Evolutionary conservation across 768 basidiomycete genomes (phyloP).

Genomic region (Tephrocybe sp.): DNA sequence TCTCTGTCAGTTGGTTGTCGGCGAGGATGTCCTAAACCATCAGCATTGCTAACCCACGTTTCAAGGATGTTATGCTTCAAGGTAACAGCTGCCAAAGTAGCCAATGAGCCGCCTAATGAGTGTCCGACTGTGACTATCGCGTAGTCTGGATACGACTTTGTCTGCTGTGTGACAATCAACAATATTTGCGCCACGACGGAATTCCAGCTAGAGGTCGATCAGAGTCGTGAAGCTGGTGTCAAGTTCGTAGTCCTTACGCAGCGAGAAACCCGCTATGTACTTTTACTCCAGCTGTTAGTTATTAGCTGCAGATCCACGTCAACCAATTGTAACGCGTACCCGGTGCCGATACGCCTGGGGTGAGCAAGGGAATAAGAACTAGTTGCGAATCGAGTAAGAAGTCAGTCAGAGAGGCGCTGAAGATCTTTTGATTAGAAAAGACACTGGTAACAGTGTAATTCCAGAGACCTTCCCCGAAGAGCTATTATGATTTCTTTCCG

Average conservation of each 20-base stretch:
- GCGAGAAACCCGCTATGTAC: slow-evolving; percentile 54
- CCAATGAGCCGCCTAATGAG: slow-evolving; percentile 54
- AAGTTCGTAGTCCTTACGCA: slow-evolving; percentile 31
- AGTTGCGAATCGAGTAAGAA: slow-evolving; percentile 42
- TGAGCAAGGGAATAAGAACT: slow-evolving; percentile 40
- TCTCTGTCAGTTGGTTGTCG: slow-evolving; percentile 20
- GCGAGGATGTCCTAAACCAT: neutral
- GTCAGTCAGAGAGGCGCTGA: slow-evolving; percentile 42
- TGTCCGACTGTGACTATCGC: slow-evolving; percentile 50
- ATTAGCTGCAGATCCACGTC: neutral
- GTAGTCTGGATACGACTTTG: slow-evolving; percentile 34
- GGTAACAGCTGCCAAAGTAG: slow-evolving; percentile 46
- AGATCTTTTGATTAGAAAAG: neutral
- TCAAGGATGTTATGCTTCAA: slow-evolving; percentile 42
- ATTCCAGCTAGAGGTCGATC: slow-evolving; percentile 44
- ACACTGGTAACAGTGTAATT: neutral
- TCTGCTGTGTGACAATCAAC: slow-evolving; percentile 33
- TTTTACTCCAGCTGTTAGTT: slow-evolving; percentile 32
- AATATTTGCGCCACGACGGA: slow-evolving; percentile 42
- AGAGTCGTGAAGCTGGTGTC: neutral
- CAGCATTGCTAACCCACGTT: slow-evolving; percentile 21
- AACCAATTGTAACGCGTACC: slow-evolving; percentile 23
- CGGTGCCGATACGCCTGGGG: slow-evolving; percentile 43
- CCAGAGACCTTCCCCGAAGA: slow-evolving; percentile 47
- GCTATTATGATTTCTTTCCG: slow-evolving; percentile 49